Percentiles rank a stretch among this genome's conserved stretches.
These are phyloP conservation scores for Syncephalastrum sp. DNA, from an alignment of 371 early-diverging fungal species.

Conservation along the genomic window DNA sequence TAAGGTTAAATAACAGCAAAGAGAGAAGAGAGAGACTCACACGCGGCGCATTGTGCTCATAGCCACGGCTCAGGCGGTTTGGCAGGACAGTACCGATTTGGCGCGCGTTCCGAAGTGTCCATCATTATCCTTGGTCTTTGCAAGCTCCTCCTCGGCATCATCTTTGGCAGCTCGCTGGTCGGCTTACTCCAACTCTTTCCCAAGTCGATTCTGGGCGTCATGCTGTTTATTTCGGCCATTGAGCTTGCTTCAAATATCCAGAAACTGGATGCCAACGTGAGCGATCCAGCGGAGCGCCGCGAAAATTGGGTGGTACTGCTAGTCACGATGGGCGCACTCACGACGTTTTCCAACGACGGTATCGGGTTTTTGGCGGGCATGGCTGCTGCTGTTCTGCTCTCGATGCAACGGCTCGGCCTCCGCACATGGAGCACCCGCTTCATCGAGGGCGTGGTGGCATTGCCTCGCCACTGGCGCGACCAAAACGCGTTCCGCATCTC, in stretches of 20 bases:
- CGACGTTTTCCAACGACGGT: constrained; percentile 81
- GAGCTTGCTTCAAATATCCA: constrained; percentile 74
- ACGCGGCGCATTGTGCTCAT: background rate
- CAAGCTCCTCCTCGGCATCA: constrained; percentile 75
- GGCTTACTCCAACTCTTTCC: constrained; percentile 73
- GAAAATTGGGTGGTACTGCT: constrained; percentile 71
- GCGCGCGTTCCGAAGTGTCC: constrained; percentile 83
- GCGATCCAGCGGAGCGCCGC: constrained; percentile 36
- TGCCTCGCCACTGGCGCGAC: constrained; percentile 26
- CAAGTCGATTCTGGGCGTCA: constrained; percentile 75
- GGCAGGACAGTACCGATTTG: constrained; percentile 92
- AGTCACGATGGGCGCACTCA: constrained; percentile 65
- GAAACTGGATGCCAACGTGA: constrained; percentile 48
- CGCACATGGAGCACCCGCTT: constrained; percentile 16
- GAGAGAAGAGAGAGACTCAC: background rate
- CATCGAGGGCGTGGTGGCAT: constrained; percentile 4
- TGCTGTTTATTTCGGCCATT: constrained; percentile 82
- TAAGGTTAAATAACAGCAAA: constrained; percentile 8
- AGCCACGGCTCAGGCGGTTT: constrained; percentile 85
- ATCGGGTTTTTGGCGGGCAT: constrained; percentile 78
- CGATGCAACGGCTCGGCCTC: constrained; percentile 39
- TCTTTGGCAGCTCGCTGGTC: constrained; percentile 81
- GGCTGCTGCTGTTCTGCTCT: constrained; percentile 44
- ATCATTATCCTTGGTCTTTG: constrained; percentile 72
- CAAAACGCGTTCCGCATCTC: constrained; percentile 8